A percentile compares a stretch with the other conserved stretches of the same genome.
Conservation (phyloP, 345 rosid genomes). For the Populus davidiana region DNA sequence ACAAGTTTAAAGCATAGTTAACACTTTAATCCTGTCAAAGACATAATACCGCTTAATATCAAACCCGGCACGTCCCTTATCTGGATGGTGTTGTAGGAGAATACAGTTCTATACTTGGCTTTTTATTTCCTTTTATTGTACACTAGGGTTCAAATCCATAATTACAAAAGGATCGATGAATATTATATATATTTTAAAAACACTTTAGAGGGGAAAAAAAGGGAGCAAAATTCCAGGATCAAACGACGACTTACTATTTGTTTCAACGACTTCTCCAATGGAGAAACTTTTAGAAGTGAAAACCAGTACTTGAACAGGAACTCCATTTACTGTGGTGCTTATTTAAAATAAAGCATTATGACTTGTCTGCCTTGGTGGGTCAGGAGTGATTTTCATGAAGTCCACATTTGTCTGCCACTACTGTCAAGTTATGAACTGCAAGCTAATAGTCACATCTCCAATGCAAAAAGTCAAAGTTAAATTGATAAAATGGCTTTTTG, state of each 20-base stretch:
- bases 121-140: background rate
- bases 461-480: too few species aligned
- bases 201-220: too few species aligned
- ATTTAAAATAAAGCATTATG: background rate
- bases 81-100: too few species aligned
- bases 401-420: conserved; percentile 37
- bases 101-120: background rate
- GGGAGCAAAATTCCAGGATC: too few species aligned
- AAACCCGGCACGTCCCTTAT: too few species aligned
- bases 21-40: too few species aligned
- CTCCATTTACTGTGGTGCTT: background rate
- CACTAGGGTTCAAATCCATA: background rate
- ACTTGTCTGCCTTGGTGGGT: conserved; percentile 15
- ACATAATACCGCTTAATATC: too few species aligned
- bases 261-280: background rate
- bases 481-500: too few species aligned
- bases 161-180: background rate
- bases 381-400: conserved; percentile 28
- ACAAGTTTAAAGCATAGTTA: too few species aligned
- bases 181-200: too few species aligned
- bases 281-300: background rate
- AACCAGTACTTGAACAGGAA: background rate
- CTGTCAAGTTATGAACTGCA: conserved; percentile 1
- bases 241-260: too few species aligned
- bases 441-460: background rate